phyloP scores from a whole-genome alignment of 73 alveolate genomes.

The Paraurostyla sp. region DNA sequence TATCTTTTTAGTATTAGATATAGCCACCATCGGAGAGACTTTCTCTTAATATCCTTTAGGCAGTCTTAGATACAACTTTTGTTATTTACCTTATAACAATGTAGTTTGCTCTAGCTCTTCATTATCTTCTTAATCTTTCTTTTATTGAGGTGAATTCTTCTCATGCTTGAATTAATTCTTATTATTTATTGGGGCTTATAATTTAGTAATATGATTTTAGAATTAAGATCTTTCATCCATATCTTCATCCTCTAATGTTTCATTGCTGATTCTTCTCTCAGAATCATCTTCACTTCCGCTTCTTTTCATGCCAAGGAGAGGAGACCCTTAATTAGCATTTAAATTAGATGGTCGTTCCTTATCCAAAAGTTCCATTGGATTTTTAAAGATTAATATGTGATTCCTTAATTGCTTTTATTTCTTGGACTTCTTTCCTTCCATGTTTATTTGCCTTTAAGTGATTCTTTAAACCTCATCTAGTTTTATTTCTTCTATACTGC shows the following conservation, averaged over 20 bases:
- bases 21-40: not conserved
- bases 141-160: not conserved
- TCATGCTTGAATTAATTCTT: not conserved
- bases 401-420: not conserved
- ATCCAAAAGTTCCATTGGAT: constrained; percentile 21
- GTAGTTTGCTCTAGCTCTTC: no score
- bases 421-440: not conserved
- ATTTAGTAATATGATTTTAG: not conserved
- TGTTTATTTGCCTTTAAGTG: not conserved
- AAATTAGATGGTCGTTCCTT: not conserved
- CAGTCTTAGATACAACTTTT: not conserved
- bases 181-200: not conserved
- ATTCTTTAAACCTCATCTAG: not conserved
- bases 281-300: not conserved
- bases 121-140: not conserved
- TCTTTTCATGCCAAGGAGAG: not conserved
- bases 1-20: not conserved
- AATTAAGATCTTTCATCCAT: not conserved
- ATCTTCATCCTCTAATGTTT: constrained; percentile 27
- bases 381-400: constrained; percentile 14
- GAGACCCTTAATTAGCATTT: not conserved
- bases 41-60: constrained; percentile 10
- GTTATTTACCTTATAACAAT: not conserved
- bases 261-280: not conserved
- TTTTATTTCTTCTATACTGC: constrained; percentile 11